Evolutionary conservation across 176 grass and related monocot genomes (phyloP).

Genomic region (Dactylis glomerata): DNA sequence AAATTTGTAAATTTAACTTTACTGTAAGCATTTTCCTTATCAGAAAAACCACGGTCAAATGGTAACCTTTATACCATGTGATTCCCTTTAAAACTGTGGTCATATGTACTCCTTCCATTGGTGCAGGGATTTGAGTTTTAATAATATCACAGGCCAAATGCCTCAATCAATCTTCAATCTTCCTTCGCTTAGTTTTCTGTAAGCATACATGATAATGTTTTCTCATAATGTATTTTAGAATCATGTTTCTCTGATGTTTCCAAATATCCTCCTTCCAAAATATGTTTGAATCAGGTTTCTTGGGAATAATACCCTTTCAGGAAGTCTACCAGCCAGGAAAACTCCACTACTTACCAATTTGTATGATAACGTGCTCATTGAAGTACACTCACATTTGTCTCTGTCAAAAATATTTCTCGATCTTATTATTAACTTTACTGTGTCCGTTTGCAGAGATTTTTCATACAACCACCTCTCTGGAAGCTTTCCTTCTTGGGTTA

Average conservation of each 20-base stretch:
- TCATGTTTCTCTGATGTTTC: slow-evolving; percentile 5
- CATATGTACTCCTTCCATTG: slow-evolving; percentile 1
- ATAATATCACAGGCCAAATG: slow-evolving; percentile 14
- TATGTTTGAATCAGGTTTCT: slow-evolving; percentile 7
- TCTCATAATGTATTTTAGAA: not conserved
- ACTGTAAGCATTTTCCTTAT: slow-evolving; percentile 36
- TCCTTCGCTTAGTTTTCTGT: slow-evolving; percentile 49
- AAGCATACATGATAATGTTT: slow-evolving; percentile 25
- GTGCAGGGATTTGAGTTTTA: slow-evolving; percentile 24
- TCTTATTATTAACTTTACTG: not conserved
- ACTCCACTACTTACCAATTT: not conserved
- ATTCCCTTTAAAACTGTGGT: not conserved
- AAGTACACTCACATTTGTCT: not conserved
- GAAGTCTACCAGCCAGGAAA: slow-evolving; percentile 3
- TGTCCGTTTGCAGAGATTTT: slow-evolving; percentile 2
- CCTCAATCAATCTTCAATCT: slow-evolving; percentile 12
- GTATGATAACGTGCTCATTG: not conserved
- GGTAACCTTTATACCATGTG: not conserved
- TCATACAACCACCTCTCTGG: slow-evolving; percentile 13
- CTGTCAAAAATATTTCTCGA: not conserved
- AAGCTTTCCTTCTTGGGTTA: slow-evolving; percentile 15
- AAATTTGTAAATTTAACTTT: slow-evolving; percentile 39
- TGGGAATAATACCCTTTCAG: slow-evolving; percentile 19
- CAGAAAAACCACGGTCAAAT: not conserved
- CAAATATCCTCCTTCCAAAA: not conserved